phyloP scores from a whole-genome alignment of 495 filamentous ascomycete genomes.

The Penicillium desertorum region DNA sequence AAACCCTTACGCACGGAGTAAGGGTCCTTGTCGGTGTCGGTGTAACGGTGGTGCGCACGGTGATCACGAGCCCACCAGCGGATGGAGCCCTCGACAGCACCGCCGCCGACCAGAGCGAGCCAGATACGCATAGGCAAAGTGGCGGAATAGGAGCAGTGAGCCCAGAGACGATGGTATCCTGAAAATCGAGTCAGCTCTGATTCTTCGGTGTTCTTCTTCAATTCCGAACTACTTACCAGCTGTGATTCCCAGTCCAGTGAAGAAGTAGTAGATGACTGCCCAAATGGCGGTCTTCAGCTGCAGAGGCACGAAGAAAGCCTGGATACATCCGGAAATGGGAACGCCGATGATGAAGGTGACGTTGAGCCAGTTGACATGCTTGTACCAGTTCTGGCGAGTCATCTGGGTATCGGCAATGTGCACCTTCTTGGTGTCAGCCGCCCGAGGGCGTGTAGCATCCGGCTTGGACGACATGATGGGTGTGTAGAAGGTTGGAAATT shows the following conservation, averaged over 20 bases:
- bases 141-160: slow-evolving; percentile 94
- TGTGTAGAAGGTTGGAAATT: slow-evolving; percentile 10
- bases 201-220: not conserved
- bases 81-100: slow-evolving; percentile 93
- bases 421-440: slow-evolving; percentile 51
- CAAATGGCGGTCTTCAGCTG: slow-evolving; percentile 74
- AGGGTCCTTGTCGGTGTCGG: slow-evolving; percentile 98
- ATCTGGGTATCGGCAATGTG: slow-evolving; percentile 65
- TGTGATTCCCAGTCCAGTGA: slow-evolving; percentile 85
- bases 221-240: slow-evolving; percentile 56
- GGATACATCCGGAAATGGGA: slow-evolving; percentile 72
- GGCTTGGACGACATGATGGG: slow-evolving; percentile 42
- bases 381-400: slow-evolving; percentile 87
- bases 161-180: slow-evolving; percentile 92
- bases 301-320: slow-evolving; percentile 79
- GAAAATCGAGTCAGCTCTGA: slow-evolving; percentile 21
- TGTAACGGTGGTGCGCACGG: slow-evolving; percentile 97
- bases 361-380: slow-evolving; percentile 96
- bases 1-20: slow-evolving; percentile 99
- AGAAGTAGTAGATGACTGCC: slow-evolving; percentile 87
- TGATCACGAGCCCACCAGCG: slow-evolving; percentile 98
- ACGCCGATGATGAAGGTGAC: slow-evolving; percentile 83
- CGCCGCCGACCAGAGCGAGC: slow-evolving; percentile 87
- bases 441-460: slow-evolving; percentile 38
- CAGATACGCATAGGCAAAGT: slow-evolving; percentile 83